Evolutionary conservation across 2,329 filamentous ascomycete species (phyloP).

Genomic region (Dichotomopilus funicola): DNA sequence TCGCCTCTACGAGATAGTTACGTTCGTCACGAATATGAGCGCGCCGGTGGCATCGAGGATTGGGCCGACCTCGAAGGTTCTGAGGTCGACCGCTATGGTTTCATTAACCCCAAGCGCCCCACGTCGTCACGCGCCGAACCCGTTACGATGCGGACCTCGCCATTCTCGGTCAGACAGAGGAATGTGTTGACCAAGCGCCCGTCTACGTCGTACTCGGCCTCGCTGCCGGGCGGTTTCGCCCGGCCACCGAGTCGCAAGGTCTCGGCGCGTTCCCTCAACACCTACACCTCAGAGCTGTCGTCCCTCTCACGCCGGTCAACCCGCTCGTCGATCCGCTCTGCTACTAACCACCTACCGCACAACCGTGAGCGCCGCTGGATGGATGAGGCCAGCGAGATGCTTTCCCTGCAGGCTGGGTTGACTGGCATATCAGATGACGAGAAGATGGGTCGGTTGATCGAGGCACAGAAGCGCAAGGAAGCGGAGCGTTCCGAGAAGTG

Average conservation of each 20-base stretch:
- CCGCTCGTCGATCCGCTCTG: conserved; percentile 50
- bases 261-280: conserved; percentile 53
- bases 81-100: conserved; percentile 62
- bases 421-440: conserved; percentile 51
- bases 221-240: conserved; percentile 31
- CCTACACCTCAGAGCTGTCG: conserved; percentile 48
- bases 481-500: conserved; percentile 59
- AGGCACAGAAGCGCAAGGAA: conserved; percentile 56
- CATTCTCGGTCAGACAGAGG: conserved; percentile 40
- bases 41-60: conserved; percentile 57
- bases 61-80: conserved; percentile 58
- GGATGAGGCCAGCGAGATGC: conserved; percentile 62
- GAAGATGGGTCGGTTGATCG: conserved; percentile 44
- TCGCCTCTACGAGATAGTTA: conserved; percentile 39
- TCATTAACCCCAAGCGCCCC: conserved; percentile 48
- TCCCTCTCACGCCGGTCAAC: conserved; percentile 46
- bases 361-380: conserved; percentile 55
- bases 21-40: conserved; percentile 37
- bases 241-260: conserved; percentile 47
- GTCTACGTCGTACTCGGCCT: conserved; percentile 32
- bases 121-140: conserved; percentile 37
- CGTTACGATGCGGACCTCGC: conserved; percentile 37
- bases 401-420: conserved; percentile 52
- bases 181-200: conserved; percentile 39
- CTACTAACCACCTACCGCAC: conserved; percentile 53